Evolutionary conservation across 163 green algal species (phyloP).

Genomic region (Chlorella variabilis): DNA sequence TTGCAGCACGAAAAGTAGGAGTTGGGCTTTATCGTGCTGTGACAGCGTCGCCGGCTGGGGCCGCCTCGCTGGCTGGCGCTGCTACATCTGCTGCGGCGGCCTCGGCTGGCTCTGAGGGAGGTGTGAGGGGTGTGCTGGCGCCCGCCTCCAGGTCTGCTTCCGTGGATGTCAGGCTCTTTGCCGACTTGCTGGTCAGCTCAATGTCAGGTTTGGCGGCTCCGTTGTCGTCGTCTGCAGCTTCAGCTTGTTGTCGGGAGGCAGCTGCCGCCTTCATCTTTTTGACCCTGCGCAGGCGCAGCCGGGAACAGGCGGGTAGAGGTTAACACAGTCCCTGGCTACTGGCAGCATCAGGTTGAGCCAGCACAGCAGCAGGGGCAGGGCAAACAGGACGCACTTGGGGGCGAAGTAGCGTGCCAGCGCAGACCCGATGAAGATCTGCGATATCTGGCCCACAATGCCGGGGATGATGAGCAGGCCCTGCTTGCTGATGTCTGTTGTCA

Average conservation of each 20-base stretch:
- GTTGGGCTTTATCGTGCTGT: too few species aligned
- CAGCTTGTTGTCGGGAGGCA: not conserved
- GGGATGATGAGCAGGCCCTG: constrained; percentile 66
- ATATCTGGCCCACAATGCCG: constrained; percentile 57
- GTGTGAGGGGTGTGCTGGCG: too few species aligned
- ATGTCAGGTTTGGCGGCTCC: too few species aligned
- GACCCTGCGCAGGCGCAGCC: not conserved
- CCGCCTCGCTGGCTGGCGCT: too few species aligned
- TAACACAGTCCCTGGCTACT: too few species aligned
- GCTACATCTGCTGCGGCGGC: too few species aligned
- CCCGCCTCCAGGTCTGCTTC: not conserved
- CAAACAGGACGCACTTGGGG: not conserved
- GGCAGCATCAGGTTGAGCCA: too few species aligned
- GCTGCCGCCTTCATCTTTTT: not conserved
- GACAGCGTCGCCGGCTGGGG: too few species aligned
- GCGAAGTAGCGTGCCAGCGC: constrained; percentile 12
- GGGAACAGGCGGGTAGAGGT: too few species aligned
- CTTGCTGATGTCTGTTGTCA: constrained; percentile 35
- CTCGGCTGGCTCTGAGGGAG: too few species aligned
- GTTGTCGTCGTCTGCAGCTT: not conserved
- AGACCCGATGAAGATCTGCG: constrained; percentile 63
- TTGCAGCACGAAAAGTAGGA: too few species aligned
- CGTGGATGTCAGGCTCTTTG: not conserved
- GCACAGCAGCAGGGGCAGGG: not conserved
- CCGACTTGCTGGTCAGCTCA: not conserved